These are phyloP conservation scores for Phyllosticta citriasiana DNA, from an alignment of 2,329 filamentous ascomycete genomes.

Conservation along the genomic window DNA sequence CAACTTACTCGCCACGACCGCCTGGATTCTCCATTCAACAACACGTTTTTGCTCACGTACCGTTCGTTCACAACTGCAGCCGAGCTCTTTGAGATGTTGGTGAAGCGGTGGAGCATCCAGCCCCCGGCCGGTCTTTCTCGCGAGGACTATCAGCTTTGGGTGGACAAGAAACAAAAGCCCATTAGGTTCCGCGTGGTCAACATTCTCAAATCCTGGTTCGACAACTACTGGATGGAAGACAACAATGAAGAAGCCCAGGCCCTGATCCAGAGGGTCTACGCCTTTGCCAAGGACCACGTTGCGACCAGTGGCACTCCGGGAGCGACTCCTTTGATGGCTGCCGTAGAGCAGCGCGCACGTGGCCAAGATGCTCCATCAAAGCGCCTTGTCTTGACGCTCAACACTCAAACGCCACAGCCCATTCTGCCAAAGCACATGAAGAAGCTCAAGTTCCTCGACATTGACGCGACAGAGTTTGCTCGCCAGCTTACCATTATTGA, in stretches of 20 bases:
- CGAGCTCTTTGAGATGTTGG: conserved; percentile 86
- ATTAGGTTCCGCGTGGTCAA: conserved; percentile 96
- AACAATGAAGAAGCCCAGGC: conserved; percentile 73
- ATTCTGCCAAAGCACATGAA: conserved; percentile 99
- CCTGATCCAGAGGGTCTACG: conserved; percentile 78
- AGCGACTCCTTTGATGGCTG: conserved; percentile 70
- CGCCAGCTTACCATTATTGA: conserved; percentile 95
- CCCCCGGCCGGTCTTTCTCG: conserved; percentile 71
- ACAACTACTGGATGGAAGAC: conserved; percentile 98
- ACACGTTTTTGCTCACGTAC: conserved; percentile 94
- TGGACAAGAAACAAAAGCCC: conserved; percentile 88
- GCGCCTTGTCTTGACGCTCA: conserved; percentile 77
- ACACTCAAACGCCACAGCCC: conserved; percentile 69
- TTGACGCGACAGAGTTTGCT: conserved; percentile 93
- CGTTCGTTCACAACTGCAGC: conserved; percentile 84
- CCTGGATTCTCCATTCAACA: conserved; percentile 90
- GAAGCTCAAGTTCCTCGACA: conserved; percentile 96
- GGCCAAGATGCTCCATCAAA: conserved; percentile 83
- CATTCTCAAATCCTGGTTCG: conserved; percentile 96
- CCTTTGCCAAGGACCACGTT: conserved; percentile 84
- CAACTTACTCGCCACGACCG: conserved; percentile 94
- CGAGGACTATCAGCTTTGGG: conserved; percentile 75
- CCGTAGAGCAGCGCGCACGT: conserved; percentile 78
- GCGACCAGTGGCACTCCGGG: conserved; percentile 90
- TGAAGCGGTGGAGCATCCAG: conserved; percentile 85